Conservation (phyloP, 129 eudicot species). For the Artemisia annua region DNA sequence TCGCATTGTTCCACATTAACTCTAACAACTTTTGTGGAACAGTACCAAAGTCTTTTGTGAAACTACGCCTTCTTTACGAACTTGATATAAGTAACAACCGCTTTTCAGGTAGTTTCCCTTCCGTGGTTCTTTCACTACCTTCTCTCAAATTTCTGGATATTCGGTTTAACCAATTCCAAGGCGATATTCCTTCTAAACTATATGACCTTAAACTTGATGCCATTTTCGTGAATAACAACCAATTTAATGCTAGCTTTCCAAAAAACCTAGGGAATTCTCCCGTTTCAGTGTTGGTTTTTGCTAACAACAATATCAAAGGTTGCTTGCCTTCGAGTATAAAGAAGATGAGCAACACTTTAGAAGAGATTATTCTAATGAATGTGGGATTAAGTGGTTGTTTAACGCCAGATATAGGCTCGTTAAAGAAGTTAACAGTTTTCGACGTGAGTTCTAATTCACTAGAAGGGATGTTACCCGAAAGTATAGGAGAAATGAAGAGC, state of each 20-base stretch:
- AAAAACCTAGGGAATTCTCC: conserved; percentile 66
- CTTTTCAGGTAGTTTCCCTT: conserved; percentile 63
- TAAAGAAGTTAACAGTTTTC: conserved; percentile 61
- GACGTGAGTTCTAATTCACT: conserved; percentile 67
- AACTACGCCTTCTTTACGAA: conserved; percentile 54
- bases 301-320: conserved; percentile 64
- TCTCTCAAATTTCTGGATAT: conserved; percentile 59
- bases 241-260: conserved; percentile 42
- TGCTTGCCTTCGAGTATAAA: conserved; percentile 67
- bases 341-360: conserved; percentile 52
- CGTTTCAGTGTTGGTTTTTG: conserved; percentile 70
- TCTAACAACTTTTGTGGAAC: conserved; percentile 60
- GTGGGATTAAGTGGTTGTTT: conserved; percentile 59
- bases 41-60: conserved; percentile 44
- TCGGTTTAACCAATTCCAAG: conserved; percentile 60
- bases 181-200: conserved; percentile 50
- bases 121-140: conserved; percentile 50
- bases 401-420: conserved; percentile 54
- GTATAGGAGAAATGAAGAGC: conserved; percentile 60
- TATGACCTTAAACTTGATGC: conserved; percentile 77
- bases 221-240: conserved; percentile 72
- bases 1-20: conserved; percentile 68
- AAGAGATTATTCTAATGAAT: conserved; percentile 67
- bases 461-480: conserved; percentile 58
- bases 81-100: conserved; percentile 76